Evolutionary conservation across 2,329 filamentous ascomycete species (phyloP).

Genomic region (Fusarium nelsonii): DNA sequence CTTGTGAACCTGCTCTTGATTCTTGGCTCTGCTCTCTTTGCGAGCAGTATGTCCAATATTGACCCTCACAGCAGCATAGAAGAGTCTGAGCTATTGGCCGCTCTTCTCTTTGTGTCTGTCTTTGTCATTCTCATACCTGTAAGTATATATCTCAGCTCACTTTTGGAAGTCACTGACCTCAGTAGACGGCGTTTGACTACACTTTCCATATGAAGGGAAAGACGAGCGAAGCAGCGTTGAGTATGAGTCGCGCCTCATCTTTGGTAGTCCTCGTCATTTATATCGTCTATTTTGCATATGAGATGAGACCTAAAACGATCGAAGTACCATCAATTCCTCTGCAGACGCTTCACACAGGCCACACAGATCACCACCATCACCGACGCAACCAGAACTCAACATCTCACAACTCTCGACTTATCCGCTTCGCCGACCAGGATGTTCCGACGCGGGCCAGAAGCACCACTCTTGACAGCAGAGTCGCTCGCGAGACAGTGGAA

Average conservation of each 20-base stretch:
- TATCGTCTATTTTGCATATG: conserved; percentile 78
- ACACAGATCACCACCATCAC: conserved; percentile 5
- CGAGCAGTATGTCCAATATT: conserved; percentile 75
- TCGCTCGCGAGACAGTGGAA: conserved; percentile 8
- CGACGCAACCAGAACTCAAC: conserved; percentile 21
- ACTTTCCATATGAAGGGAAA: conserved; percentile 67
- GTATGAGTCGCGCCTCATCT: conserved; percentile 82
- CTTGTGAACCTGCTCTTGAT: conserved; percentile 82
- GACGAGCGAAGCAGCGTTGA: conserved; percentile 73
- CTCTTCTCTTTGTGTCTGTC: conserved; percentile 55
- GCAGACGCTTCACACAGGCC: conserved; percentile 66
- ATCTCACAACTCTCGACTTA: conserved; percentile 42
- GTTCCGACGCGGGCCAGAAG: conserved; percentile 27
- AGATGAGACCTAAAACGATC: conserved; percentile 72
- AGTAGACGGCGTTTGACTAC: conserved; percentile 57
- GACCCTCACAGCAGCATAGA: conserved; percentile 64
- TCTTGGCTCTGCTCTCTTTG: conserved; percentile 79
- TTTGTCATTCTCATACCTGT: conserved; percentile 57
- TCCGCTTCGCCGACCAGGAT: conserved; percentile 50
- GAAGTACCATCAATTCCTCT: conserved; percentile 80
- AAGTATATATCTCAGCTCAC: conserved; percentile 3
- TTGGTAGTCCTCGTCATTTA: conserved; percentile 81
- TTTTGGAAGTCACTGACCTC: background rate
- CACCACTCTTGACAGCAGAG: conserved; percentile 31
- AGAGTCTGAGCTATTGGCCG: conserved; percentile 53